Conservation (phyloP, 305 asterid species). For the Fraxinus baroniana region DNA sequence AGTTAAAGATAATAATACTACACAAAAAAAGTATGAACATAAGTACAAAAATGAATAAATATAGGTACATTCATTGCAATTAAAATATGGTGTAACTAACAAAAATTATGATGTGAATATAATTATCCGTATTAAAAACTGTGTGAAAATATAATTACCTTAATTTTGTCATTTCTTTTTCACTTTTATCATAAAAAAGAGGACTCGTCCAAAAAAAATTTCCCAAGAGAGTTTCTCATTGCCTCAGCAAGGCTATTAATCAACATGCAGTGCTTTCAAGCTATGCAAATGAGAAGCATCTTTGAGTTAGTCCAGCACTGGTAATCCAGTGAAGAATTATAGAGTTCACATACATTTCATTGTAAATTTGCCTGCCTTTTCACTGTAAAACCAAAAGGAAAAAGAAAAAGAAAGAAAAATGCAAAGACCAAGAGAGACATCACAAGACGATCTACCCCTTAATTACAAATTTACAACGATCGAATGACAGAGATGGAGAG, state of each 20-base stretch:
- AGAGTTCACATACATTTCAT: not conserved
- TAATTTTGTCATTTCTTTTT: not conserved
- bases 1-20: not conserved
- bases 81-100: not conserved
- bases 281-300: not conserved
- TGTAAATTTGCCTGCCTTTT: not conserved
- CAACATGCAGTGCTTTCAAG: not conserved
- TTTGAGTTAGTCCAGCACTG: not conserved
- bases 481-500: not conserved
- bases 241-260: not conserved
- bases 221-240: not conserved
- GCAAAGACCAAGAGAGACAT: not conserved
- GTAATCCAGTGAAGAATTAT: not conserved
- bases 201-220: not conserved
- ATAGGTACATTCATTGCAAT: not conserved
- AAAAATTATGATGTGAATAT: not conserved
- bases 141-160: not conserved
- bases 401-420: not conserved
- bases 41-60: not conserved
- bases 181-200: not conserved
- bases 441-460: slow-evolving; percentile 24
- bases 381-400: slow-evolving; percentile 8
- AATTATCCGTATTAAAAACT: not conserved
- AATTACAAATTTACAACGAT: slow-evolving; percentile 38
- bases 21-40: not conserved